A percentile compares a stretch with the other conserved stretches of the same genome.
phyloP scores from a whole-genome alignment of 2,329 filamentous ascomycete species.

The Neonectria ditissima region DNA sequence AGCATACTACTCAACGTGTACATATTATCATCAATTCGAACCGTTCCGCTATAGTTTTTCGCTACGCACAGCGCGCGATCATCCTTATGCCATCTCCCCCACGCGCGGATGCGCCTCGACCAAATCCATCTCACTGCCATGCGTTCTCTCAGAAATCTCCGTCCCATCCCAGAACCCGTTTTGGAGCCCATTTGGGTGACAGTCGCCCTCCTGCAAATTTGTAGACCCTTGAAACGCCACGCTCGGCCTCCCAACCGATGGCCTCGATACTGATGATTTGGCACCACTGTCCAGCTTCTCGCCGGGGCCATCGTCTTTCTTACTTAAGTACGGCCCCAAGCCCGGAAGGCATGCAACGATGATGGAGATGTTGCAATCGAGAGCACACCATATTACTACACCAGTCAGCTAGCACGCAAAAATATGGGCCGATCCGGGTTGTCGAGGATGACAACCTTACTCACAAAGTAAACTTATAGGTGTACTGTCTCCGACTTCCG shows the following conservation, averaged over 20 bases:
- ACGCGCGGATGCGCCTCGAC: background rate
- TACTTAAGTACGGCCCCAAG: slow-evolving; percentile 35
- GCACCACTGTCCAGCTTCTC: background rate
- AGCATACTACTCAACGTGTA: background rate
- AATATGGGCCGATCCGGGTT: slow-evolving; percentile 5
- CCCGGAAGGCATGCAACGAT: slow-evolving; percentile 39
- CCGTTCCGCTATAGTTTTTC: background rate
- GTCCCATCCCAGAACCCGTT: background rate
- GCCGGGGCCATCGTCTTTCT: background rate
- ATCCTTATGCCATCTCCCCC: background rate
- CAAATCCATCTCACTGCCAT: background rate
- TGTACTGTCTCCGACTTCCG: slow-evolving; percentile 9
- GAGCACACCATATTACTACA: slow-evolving; percentile 30
- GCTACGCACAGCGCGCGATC: background rate
- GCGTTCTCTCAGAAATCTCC: background rate
- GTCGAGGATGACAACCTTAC: background rate
- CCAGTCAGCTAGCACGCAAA: background rate
- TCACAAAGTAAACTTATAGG: slow-evolving; percentile 36
- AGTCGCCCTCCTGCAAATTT: background rate
- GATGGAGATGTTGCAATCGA: slow-evolving; percentile 34
- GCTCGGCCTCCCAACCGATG: background rate
- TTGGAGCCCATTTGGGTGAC: background rate
- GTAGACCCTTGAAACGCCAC: background rate
- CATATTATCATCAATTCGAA: background rate
- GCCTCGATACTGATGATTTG: background rate